A percentile compares a stretch with the other conserved stretches of the same genome.
Conservation (phyloP, 2,329 filamentous ascomycete species). For the Trichoderma atrobrunneum region DNA sequence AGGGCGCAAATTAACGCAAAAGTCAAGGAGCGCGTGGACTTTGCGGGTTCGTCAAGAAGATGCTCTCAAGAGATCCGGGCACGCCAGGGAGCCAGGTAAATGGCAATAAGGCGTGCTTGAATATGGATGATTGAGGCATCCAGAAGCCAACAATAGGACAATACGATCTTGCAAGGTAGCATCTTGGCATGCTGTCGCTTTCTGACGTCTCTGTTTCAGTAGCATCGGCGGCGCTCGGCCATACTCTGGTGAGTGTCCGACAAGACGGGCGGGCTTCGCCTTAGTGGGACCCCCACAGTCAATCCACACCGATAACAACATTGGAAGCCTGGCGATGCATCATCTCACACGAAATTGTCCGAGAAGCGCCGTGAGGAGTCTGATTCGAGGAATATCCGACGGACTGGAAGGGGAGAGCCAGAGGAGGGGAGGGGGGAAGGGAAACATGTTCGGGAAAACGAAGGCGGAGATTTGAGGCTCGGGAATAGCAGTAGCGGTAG, state of each 20-base stretch:
- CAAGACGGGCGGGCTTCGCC: constrained; percentile 28
- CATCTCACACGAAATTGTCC: constrained; percentile 26
- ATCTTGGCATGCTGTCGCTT: constrained; percentile 18
- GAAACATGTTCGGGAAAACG: background rate
- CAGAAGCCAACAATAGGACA: constrained; percentile 12
- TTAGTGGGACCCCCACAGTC: constrained; percentile 34
- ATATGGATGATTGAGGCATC: constrained; percentile 8
- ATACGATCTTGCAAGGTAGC: constrained; percentile 15
- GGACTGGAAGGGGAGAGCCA: background rate
- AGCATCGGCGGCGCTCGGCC: constrained; percentile 38
- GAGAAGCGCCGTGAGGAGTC: constrained; percentile 23
- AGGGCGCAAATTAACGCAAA: constrained; percentile 8
- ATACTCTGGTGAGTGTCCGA: constrained; percentile 35
- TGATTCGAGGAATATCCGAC: constrained; percentile 19
- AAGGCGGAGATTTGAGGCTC: constrained; percentile 8
- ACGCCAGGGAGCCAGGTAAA: background rate
- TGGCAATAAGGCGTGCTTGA: background rate
- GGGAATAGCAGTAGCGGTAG: background rate
- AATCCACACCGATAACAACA: constrained; percentile 25
- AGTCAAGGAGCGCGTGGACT: background rate
- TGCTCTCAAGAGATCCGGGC: background rate
- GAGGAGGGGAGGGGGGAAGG: background rate
- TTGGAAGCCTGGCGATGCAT: constrained; percentile 20
- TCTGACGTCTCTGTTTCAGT: constrained; percentile 31
- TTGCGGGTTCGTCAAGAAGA: background rate